These are phyloP conservation scores for Venustampulla echinocandica DNA, from an alignment of 495 filamentous ascomycete genomes.

Conservation along the genomic window DNA sequence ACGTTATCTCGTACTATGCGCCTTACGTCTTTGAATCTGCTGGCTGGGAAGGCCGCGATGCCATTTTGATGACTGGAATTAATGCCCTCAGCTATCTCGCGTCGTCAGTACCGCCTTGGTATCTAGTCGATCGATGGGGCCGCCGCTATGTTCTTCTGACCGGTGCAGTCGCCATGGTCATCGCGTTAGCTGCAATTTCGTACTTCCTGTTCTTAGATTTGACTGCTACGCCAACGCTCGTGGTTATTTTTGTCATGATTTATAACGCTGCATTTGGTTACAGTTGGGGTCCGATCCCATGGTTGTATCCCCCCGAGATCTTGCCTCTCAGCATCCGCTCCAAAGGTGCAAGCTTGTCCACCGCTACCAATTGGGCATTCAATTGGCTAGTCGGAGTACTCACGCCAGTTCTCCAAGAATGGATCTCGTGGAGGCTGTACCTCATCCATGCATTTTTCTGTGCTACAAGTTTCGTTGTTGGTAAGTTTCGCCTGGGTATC, in stretches of 20 bases:
- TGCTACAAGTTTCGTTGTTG: constrained; percentile 89
- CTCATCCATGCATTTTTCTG: constrained; percentile 96
- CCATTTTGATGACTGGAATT: constrained; percentile 95
- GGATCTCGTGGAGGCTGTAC: constrained; percentile 88
- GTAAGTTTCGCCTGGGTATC: constrained; percentile 45
- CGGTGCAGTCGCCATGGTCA: constrained; percentile 82
- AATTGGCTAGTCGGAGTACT: constrained; percentile 95
- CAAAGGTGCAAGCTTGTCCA: constrained; percentile 94
- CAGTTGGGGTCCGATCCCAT: constrained; percentile 98
- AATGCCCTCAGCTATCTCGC: constrained; percentile 87
- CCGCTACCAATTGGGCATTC: constrained; percentile 95
- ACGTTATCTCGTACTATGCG: constrained; percentile 98
- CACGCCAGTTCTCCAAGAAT: constrained; percentile 85
- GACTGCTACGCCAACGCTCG: constrained; percentile 63
- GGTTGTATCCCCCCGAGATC: constrained; percentile 97
- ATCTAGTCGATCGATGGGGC: constrained; percentile 89
- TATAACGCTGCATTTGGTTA: constrained; percentile 98
- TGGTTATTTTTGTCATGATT: constrained; percentile 92
- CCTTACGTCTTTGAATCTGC: constrained; percentile 94
- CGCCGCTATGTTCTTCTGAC: constrained; percentile 83
- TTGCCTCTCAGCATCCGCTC: constrained; percentile 93
- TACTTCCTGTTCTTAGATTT: constrained; percentile 93
- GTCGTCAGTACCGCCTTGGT: constrained; percentile 94
- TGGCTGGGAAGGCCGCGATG: constrained; percentile 81
- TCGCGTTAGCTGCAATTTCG: constrained; percentile 85